Percentiles rank a stretch among this genome's conserved stretches.
These are phyloP conservation scores for Candida koratica DNA, from an alignment of 805 yeast genomes.

Conservation along the genomic window DNA sequence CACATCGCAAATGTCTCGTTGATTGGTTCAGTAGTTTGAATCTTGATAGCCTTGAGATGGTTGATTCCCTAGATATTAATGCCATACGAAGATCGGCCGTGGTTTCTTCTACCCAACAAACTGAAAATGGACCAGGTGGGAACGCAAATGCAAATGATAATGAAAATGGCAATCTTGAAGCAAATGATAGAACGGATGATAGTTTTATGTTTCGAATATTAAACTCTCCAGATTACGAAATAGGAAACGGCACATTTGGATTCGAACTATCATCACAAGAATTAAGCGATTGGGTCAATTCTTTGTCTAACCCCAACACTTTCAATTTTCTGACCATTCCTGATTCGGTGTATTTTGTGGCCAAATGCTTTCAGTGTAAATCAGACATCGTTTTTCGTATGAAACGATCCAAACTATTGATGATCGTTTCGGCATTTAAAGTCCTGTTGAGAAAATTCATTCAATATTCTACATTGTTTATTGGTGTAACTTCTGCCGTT, in stretches of 20 bases:
- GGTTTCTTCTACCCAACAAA: too few relatives aligned
- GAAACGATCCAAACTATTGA: constrained; percentile 25
- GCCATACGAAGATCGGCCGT: too few relatives aligned
- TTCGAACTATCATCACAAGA: constrained; percentile 15
- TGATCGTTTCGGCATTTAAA: constrained; percentile 18
- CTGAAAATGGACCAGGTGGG: too few relatives aligned
- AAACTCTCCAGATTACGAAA: constrained; percentile 12
- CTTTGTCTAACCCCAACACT: constrained; percentile 7
- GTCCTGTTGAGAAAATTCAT: constrained; percentile 19
- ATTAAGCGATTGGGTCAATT: constrained; percentile 16
- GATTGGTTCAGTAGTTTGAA: constrained; percentile 41
- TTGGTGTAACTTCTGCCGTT: constrained; percentile 38
- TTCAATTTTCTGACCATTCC: constrained; percentile 1
- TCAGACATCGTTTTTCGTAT: constrained; percentile 30
- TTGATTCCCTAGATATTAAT: constrained; percentile 10
- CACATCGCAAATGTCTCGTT: constrained; percentile 36
- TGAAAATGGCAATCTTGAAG: background rate
- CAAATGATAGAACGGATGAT: background rate
- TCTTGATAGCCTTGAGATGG: constrained; percentile 21
- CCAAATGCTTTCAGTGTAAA: constrained; percentile 43
- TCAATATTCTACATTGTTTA: constrained; percentile 28
- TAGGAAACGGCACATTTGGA: constrained; percentile 9
- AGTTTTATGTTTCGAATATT: background rate
- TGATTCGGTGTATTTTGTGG: constrained; percentile 18
- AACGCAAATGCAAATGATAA: too few relatives aligned